Percentiles rank a stretch among this genome's conserved stretches.
Conservation (phyloP, 2,329 filamentous ascomycete genomes). For the Colletotrichum sp. region DNA sequence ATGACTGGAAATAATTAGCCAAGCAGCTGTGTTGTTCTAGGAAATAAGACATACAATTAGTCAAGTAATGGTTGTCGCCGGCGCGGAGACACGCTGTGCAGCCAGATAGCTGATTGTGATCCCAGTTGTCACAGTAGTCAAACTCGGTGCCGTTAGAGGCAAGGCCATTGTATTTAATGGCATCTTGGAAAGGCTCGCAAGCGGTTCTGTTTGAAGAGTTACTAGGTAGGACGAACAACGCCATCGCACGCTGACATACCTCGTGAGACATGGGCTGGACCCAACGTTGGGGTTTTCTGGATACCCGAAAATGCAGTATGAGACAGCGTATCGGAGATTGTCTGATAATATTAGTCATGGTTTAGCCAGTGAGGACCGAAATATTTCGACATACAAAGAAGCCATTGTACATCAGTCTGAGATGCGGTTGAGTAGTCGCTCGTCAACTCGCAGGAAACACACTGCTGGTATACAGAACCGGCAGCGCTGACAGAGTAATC, state of each 20-base stretch:
- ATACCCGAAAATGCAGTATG: slow-evolving; percentile 59
- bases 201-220: slow-evolving; percentile 45
- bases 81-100: slow-evolving; percentile 54
- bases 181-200: slow-evolving; percentile 53
- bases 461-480: slow-evolving; percentile 57
- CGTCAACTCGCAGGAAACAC: slow-evolving; percentile 55
- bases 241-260: slow-evolving; percentile 39
- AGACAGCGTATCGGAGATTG: slow-evolving; percentile 61
- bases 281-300: slow-evolving; percentile 45
- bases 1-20: no score
- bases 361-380: not conserved
- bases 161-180: slow-evolving; percentile 56
- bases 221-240: not conserved
- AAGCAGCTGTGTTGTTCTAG: no score
- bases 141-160: slow-evolving; percentile 49
- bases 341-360: slow-evolving; percentile 41
- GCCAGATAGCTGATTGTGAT: slow-evolving; percentile 39
- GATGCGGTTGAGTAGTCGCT: slow-evolving; percentile 51
- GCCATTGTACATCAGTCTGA: slow-evolving; percentile 57
- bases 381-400: slow-evolving; percentile 55
- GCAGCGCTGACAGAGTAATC: slow-evolving; percentile 39
- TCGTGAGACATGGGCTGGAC: slow-evolving; percentile 56
- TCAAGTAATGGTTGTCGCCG: slow-evolving; percentile 44
- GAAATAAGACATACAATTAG: slow-evolving; percentile 58
- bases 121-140: slow-evolving; percentile 60